These are phyloP conservation scores for Sclerotinia subarctica DNA, from an alignment of 2,329 filamentous ascomycete species.

Conservation along the genomic window DNA sequence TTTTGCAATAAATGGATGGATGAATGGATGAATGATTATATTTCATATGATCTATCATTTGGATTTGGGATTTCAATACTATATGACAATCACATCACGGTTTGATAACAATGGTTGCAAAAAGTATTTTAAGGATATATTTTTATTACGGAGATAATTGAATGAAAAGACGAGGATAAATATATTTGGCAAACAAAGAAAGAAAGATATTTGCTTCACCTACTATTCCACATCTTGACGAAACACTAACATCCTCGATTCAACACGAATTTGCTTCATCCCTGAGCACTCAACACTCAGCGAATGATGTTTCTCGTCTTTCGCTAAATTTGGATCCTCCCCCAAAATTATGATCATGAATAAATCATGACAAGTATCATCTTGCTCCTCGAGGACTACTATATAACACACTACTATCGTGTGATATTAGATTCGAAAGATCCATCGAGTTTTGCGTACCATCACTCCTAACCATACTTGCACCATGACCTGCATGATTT, in stretches of 20 bases:
- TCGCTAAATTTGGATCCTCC: too few species aligned
- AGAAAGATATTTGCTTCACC: neutral
- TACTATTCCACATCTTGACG: conserved; percentile 21
- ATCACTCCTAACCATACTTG: conserved; percentile 39
- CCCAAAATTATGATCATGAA: neutral
- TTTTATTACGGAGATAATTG: too few species aligned
- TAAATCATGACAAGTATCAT: neutral
- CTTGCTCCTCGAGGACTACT: conserved; percentile 32
- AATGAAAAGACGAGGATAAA: neutral
- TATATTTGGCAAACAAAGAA: neutral
- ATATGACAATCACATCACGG: too few species aligned
- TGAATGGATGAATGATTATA: too few species aligned
- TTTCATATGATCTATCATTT: too few species aligned
- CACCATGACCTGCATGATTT: conserved; percentile 20
- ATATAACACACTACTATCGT: conserved; percentile 33
- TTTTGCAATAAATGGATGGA: too few species aligned
- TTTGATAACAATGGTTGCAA: too few species aligned
- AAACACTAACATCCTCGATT: conserved; percentile 49
- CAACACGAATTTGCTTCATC: conserved; percentile 83
- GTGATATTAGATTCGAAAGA: conserved; percentile 32
- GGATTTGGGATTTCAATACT: too few species aligned
- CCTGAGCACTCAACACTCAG: conserved; percentile 82
- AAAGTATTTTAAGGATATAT: too few species aligned
- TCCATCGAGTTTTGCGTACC: conserved; percentile 39
- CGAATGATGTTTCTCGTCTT: conserved; percentile 77